Evolutionary conservation across 1,284 basidiomycete genomes (phyloP).

Genomic region (Cutaneotrichosporon mucoides): DNA sequence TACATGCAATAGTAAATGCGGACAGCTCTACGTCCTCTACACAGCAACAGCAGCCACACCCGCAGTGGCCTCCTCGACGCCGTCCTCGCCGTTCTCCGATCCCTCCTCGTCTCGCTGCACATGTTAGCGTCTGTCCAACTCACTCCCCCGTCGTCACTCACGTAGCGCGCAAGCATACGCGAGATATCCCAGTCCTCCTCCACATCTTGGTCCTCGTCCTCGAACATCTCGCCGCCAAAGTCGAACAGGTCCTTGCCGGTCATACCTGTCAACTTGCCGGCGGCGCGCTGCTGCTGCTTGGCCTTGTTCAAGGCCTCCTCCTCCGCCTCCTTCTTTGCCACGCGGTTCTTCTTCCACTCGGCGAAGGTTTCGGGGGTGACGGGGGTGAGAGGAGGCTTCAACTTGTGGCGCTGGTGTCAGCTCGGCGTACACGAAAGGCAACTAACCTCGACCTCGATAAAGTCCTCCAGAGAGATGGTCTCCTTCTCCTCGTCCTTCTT

Average conservation of each 20-base stretch:
- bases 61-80: conserved; percentile 55
- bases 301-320: conserved; percentile 73
- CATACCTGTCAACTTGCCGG: conserved; percentile 90
- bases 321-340: conserved; percentile 90
- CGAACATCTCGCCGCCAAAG: conserved; percentile 94
- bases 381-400: conserved; percentile 85
- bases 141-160: too few species aligned
- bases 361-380: conserved; percentile 93
- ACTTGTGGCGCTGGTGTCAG: conserved; percentile 74
- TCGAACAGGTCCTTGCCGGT: conserved; percentile 95
- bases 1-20: background rate
- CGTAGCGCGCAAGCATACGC: conserved; percentile 44
- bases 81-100: conserved; percentile 52
- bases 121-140: background rate
- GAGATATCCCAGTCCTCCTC: conserved; percentile 50
- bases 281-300: conserved; percentile 76
- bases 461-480: conserved; percentile 90
- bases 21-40: background rate
- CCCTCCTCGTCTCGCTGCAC: conserved; percentile 61
- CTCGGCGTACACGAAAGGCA: too few species aligned
- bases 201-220: conserved; percentile 65
- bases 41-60: conserved; percentile 12
- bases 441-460: conserved; percentile 89
- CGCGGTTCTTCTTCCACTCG: conserved; percentile 87
- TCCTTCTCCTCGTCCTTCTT: conserved; percentile 76